Evolutionary conservation across 768 basidiomycete genomes (phyloP).

Genomic region (Lactarius hengduanensis): DNA sequence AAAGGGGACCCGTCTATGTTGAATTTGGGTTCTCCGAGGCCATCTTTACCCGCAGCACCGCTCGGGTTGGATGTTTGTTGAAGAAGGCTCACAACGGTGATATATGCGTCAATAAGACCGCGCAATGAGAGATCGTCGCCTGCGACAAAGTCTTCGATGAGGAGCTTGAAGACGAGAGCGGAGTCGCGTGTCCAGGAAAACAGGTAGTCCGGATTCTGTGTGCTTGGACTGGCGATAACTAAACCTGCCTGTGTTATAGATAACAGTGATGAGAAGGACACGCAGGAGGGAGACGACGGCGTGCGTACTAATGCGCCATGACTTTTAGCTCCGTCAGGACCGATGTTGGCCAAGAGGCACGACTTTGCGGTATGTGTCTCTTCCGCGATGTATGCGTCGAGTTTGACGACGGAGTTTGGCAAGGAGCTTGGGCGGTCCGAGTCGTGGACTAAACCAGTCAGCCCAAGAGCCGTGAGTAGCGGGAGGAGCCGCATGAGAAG

Average conservation of each 20-base stretch:
- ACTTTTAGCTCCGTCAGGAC: constrained; percentile 51
- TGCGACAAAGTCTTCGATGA: constrained; percentile 51
- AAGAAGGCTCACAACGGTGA: constrained; percentile 51
- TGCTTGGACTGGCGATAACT: constrained; percentile 43
- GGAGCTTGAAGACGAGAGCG: constrained; percentile 63
- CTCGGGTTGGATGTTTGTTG: constrained; percentile 71
- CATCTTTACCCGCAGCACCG: constrained; percentile 60
- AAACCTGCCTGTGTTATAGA: constrained; percentile 34
- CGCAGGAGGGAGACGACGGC: not conserved
- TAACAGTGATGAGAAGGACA: not conserved
- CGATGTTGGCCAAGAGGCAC: constrained; percentile 68
- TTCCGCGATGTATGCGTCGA: constrained; percentile 50
- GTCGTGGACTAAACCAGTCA: constrained; percentile 31
- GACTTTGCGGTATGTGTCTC: constrained; percentile 61
- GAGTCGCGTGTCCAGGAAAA: constrained; percentile 77
- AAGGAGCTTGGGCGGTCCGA: not conserved
- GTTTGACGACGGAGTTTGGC: constrained; percentile 1
- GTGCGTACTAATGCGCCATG: constrained; percentile 48
- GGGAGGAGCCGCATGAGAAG: constrained; percentile 34
- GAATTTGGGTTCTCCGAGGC: constrained; percentile 79
- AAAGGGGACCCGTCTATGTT: constrained; percentile 59
- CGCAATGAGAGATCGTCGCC: constrained; percentile 53
- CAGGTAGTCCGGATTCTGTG: constrained; percentile 52
- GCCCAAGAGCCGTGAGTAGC: constrained; percentile 34
- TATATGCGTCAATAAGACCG: constrained; percentile 55